Percentiles rank a stretch among this genome's conserved stretches.
Evolutionary conservation across 2,329 filamentous ascomycete species (phyloP).

Genomic region (Phialophora chinensis): DNA sequence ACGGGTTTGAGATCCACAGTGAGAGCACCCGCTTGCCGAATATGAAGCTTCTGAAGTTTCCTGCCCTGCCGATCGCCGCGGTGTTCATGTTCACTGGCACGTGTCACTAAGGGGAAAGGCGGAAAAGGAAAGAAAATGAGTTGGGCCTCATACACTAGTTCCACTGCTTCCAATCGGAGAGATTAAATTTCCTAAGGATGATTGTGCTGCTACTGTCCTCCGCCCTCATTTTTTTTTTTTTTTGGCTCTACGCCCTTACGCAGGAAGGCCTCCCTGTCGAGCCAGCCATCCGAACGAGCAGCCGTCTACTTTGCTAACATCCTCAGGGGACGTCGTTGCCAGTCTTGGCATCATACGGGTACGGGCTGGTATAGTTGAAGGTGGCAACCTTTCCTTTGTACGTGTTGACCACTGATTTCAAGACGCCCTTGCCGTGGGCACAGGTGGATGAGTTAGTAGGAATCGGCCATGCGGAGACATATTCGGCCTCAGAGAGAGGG

Average conservation of each 20-base stretch:
- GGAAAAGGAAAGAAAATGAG: neutral
- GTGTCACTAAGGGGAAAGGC: constrained; percentile 1
- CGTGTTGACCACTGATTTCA: constrained; percentile 24
- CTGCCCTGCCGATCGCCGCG: neutral
- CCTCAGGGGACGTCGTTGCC: constrained; percentile 21
- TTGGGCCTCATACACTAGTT: neutral
- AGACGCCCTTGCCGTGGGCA: constrained; percentile 70
- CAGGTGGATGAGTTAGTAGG: constrained; percentile 71
- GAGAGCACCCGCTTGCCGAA: neutral
- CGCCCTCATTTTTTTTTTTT: neutral
- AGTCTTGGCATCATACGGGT: constrained; percentile 26
- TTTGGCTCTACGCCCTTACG: neutral
- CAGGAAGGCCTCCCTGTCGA: neutral
- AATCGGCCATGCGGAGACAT: constrained; percentile 36
- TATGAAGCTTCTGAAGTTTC: neutral
- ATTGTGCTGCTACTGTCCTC: neutral
- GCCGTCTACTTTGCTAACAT: neutral
- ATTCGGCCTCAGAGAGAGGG: constrained; percentile 42
- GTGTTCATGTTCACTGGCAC: neutral
- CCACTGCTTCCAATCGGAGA: neutral
- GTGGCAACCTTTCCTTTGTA: constrained; percentile 25
- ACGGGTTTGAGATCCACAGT: neutral
- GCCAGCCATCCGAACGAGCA: neutral
- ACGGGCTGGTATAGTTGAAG: constrained; percentile 29
- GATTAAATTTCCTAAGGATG: neutral